phyloP scores from a whole-genome alignment of 2,329 filamentous ascomycete genomes.

The Clonostachys sp. region DNA sequence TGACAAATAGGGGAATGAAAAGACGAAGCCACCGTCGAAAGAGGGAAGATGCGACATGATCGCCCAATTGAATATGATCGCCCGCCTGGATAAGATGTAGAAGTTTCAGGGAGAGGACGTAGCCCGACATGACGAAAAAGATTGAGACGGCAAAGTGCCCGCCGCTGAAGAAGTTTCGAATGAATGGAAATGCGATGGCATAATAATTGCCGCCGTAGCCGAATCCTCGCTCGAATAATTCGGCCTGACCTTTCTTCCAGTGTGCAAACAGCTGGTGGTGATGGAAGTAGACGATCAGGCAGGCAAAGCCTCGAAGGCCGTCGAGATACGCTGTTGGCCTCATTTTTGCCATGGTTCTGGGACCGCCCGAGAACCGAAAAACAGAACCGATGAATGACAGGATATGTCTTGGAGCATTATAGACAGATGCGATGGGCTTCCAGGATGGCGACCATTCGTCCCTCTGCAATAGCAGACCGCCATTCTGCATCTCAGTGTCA shows the following conservation, averaged over 20 bases:
- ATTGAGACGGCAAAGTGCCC: constrained; percentile 55
- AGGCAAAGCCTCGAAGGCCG: constrained; percentile 62
- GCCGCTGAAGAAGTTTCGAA: constrained; percentile 57
- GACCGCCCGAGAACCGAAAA: no score
- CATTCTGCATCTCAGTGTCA: no score
- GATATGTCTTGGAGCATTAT: no score
- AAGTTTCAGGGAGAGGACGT: constrained; percentile 47
- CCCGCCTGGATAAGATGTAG: constrained; percentile 37
- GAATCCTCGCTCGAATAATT: constrained; percentile 47
- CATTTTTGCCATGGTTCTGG: neutral
- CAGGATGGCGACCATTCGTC: no score
- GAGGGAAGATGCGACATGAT: constrained; percentile 39
- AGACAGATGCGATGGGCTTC: no score
- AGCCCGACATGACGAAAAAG: constrained; percentile 56
- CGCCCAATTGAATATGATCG: constrained; percentile 32
- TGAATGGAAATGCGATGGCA: constrained; percentile 46
- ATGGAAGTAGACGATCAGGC: constrained; percentile 60
- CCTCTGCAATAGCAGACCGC: no score
- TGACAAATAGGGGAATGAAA: constrained; percentile 38
- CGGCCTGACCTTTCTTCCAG: constrained; percentile 23
- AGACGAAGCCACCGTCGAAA: constrained; percentile 46
- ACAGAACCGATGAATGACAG: no score
- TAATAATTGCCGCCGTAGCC: constrained; percentile 42
- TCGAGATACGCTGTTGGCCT: constrained; percentile 55
- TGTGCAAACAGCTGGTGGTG: constrained; percentile 58